Evolutionary conservation across 768 basidiomycete species (phyloP).

Genomic region (Mycena polygramma): DNA sequence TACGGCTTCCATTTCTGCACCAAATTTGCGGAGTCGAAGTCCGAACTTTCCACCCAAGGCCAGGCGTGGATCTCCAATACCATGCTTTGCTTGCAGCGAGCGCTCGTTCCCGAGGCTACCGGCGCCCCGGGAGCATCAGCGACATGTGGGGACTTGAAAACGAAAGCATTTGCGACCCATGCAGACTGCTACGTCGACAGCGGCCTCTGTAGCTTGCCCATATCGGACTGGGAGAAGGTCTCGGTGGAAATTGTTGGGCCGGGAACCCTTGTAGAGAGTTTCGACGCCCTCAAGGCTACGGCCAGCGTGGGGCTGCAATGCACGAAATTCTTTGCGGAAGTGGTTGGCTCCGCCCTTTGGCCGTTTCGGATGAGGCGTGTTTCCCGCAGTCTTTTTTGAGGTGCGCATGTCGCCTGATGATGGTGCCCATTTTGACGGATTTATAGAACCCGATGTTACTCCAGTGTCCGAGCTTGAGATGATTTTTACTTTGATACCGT

Average conservation of each 20-base stretch:
- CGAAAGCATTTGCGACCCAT: slow-evolving; percentile 9
- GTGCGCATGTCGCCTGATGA: not conserved
- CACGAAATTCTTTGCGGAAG: slow-evolving; percentile 1
- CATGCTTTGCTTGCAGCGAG: slow-evolving; percentile 5
- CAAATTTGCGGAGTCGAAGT: slow-evolving; percentile 8
- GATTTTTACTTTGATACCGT: too few relatives aligned
- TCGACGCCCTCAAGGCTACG: slow-evolving; percentile 16
- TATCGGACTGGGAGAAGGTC: slow-evolving; percentile 8
- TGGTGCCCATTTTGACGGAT: too few relatives aligned
- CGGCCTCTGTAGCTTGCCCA: slow-evolving; percentile 7
- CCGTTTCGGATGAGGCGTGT: slow-evolving; percentile 4
- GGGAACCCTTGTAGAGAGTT: slow-evolving; percentile 11
- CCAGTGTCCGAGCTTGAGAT: too few relatives aligned
- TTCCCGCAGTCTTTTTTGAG: slow-evolving; percentile 8
- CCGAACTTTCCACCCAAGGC: not conserved
- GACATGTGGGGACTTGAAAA: slow-evolving; percentile 1
- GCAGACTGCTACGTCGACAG: slow-evolving; percentile 12
- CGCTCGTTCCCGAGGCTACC: slow-evolving; percentile 4
- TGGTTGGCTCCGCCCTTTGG: not conserved
- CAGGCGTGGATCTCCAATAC: slow-evolving; percentile 9
- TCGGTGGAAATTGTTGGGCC: slow-evolving; percentile 8
- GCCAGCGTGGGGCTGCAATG: slow-evolving; percentile 8
- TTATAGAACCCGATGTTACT: too few relatives aligned
- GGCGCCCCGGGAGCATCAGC: slow-evolving; percentile 2
- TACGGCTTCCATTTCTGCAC: slow-evolving; percentile 15